Percentiles rank a stretch among this genome's conserved stretches.
Evolutionary conservation across 305 asterid species (phyloP).

Genomic region (Fraxinus velutina): DNA sequence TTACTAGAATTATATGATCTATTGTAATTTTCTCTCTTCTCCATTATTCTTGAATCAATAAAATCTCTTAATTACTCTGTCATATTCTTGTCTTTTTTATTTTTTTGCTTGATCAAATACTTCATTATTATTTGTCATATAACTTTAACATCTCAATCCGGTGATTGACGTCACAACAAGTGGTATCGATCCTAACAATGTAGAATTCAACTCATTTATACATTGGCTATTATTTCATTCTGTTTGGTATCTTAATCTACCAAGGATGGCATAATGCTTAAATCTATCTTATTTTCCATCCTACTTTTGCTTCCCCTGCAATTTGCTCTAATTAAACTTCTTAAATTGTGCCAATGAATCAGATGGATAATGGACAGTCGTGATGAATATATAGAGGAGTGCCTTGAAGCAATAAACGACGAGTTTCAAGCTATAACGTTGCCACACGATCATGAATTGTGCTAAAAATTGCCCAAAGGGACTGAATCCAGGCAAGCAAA

Average conservation of each 20-base stretch:
- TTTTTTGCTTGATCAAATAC: too few relatives aligned
- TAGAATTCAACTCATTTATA: neutral
- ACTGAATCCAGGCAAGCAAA: conserved; percentile 68
- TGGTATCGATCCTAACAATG: neutral
- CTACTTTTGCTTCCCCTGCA: neutral
- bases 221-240: neutral
- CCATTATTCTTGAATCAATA: too few relatives aligned
- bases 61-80: too few relatives aligned
- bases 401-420: conserved; percentile 69
- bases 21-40: too few relatives aligned
- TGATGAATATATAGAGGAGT: conserved; percentile 83
- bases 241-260: neutral
- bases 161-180: too few relatives aligned
- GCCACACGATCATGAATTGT: conserved; percentile 89
- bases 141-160: too few relatives aligned
- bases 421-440: conserved; percentile 74
- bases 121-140: too few relatives aligned
- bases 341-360: conserved; percentile 20
- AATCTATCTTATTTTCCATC: neutral
- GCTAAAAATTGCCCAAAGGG: conserved; percentile 68
- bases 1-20: too few relatives aligned
- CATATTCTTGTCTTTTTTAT: too few relatives aligned
- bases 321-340: neutral
- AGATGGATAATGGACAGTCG: conserved; percentile 99
- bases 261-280: neutral